Evolutionary conservation across 371 early-diverging fungal species (phyloP), one percentile per base, ranked within the genome.

Genomic region (Basidiobolus meristosporus): DNA sequence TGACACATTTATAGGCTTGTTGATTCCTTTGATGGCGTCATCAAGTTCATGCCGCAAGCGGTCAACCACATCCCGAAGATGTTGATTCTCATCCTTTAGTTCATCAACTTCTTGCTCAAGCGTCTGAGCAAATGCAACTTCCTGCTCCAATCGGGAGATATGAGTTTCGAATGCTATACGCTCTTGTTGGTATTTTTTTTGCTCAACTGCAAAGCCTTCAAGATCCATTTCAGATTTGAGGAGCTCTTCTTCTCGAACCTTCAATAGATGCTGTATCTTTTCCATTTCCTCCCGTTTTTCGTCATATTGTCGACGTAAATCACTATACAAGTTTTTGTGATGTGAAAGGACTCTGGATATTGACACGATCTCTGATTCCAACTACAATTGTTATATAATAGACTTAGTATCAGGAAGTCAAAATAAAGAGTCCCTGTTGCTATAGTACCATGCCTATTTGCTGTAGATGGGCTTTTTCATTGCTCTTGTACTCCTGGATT

Each of bases 281-380:
- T 63, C 62, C 23, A 62, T 50, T 48, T 67, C 68, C 46, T 44
- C 63, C 63, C 68, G 60, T 48, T 67, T 64, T 31, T 63, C 68
- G 44, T 63, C 68, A 45, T 62, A 62, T 19, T 62, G 39, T 7
- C 26, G 31, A 29, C 52, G 56, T 17, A 67, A 59, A 1, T 62
- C 60, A 20, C 48, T 9, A 41, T 67, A 62, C 2, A 64, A 55
- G 41, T 67, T 64, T 29, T 57, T 67, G 40, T 67, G 64, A 26
- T 26, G 26, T 26, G 26, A 26, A 9, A 26, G 26, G 26, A 26
- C 26, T 26, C 26, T 26, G 26, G 26, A 26, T 26, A 26, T 26
- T 5, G 26, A 26, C 3, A 26, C 26, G 26, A 26, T 26, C 9
- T 26, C 26, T 26, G 26, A 26, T 9, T 26, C 26, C 26, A 26